phyloP scores from a whole-genome alignment of 1,284 basidiomycete species.

The Thelephora terrestris region DNA sequence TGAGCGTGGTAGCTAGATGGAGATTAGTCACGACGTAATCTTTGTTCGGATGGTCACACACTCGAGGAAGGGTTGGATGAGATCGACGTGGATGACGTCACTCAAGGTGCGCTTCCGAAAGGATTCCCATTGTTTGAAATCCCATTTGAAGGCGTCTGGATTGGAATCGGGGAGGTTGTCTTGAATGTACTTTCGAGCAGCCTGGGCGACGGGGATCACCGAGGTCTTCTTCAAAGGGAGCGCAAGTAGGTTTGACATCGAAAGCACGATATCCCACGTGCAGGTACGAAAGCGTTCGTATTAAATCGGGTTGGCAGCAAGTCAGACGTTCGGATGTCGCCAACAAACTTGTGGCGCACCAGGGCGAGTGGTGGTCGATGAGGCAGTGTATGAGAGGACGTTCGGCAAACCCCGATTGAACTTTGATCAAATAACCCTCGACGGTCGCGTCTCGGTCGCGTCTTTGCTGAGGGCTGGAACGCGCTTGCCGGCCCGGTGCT shows the following conservation, averaged over 20 bases:
- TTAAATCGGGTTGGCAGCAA: no score
- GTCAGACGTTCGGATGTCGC: no score
- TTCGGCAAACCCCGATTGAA: no score
- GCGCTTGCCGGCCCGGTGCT: no score
- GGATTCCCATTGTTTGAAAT: conserved; percentile 63
- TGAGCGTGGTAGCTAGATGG: conserved; percentile 78
- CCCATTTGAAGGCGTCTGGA: conserved; percentile 80
- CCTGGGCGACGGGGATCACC: conserved; percentile 44
- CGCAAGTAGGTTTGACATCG: conserved; percentile 71
- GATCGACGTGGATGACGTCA: conserved; percentile 48
- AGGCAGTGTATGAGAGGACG: no score
- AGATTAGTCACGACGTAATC: conserved; percentile 12
- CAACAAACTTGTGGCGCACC: no score
- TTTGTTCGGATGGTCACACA: conserved; percentile 21
- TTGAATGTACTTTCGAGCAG: conserved; percentile 63
- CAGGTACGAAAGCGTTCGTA: not conserved
- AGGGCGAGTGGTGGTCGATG: no score
- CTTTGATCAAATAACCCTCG: no score
- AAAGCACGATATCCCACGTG: not conserved
- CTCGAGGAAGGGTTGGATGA: conserved; percentile 38
- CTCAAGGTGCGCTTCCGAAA: conserved; percentile 57
- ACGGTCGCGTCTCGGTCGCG: no score
- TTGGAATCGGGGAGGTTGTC: conserved; percentile 64
- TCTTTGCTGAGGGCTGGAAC: no score
- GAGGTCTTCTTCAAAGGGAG: conserved; percentile 74